Evolutionary conservation across 495 filamentous ascomycete genomes (phyloP).

Genomic region (Pyrenula massariospora): DNA sequence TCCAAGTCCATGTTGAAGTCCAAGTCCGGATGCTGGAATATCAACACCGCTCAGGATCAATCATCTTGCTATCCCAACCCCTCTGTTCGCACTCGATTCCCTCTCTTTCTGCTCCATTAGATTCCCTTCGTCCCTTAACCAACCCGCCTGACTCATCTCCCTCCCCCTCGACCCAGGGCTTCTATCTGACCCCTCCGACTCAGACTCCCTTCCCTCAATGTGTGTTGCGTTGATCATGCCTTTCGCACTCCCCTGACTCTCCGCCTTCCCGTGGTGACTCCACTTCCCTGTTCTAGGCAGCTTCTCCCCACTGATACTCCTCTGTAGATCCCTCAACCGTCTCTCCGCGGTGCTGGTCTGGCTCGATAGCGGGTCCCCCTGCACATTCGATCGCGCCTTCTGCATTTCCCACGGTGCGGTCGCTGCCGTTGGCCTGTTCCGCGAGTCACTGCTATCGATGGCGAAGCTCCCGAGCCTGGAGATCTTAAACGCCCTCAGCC

Average conservation of each 20-base stretch:
- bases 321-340: neutral
- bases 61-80: neutral
- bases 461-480: neutral
- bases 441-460: neutral
- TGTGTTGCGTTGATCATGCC: neutral
- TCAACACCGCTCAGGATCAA: too few relatives aligned
- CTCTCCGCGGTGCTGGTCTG: neutral
- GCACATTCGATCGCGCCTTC: neutral
- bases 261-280: neutral
- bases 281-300: neutral
- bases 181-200: neutral
- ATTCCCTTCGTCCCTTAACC: neutral
- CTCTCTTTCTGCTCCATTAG: neutral
- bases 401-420: neutral
- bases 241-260: neutral
- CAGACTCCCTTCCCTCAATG: neutral
- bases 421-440: neutral
- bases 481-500: constrained; percentile 8
- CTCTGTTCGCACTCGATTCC: neutral
- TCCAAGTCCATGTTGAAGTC: too few relatives aligned
- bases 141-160: neutral
- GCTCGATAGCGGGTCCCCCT: neutral
- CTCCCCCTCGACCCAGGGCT: neutral
- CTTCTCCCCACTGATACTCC: neutral
- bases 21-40: too few relatives aligned